Evolutionary conservation across 306 rosid genomes (phyloP).

Genomic region (Aeschynomene evenia): DNA sequence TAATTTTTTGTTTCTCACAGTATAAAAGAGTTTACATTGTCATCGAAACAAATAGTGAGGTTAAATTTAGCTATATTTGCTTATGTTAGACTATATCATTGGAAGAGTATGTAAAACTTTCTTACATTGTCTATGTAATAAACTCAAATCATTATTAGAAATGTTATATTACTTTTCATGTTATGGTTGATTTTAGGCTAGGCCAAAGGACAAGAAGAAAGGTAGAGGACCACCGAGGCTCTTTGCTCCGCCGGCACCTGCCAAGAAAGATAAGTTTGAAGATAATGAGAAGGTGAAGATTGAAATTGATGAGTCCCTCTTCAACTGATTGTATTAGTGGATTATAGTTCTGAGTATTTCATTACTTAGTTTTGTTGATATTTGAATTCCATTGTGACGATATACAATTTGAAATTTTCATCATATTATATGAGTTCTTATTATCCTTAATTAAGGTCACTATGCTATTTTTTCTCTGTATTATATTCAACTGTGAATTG

Average conservation of each 20-base stretch:
- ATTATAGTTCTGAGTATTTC: constrained; percentile 31
- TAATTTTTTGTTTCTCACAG: too few species aligned
- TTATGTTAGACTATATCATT: too few species aligned
- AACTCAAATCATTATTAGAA: too few species aligned
- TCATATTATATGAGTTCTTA: background rate
- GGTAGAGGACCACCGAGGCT: constrained; percentile 81
- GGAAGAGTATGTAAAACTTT: too few species aligned
- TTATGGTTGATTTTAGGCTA: constrained; percentile 44
- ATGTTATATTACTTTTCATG: background rate
- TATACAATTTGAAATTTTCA: constrained; percentile 13
- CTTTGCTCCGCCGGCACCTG: constrained; percentile 47
- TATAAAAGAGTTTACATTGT: too few species aligned
- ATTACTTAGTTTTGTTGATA: constrained; percentile 26
- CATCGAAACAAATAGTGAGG: too few species aligned
- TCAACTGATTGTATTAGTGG: constrained; percentile 25
- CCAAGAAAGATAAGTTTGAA: constrained; percentile 65
- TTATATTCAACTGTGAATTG: background rate
- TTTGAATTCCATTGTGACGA: constrained; percentile 18
- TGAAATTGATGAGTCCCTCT: constrained; percentile 66
- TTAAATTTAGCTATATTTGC: too few species aligned
- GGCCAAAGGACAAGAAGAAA: constrained; percentile 75
- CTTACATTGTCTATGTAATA: too few species aligned
- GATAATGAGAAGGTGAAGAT: constrained; percentile 60
- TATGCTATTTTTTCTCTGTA: background rate
- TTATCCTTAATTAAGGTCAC: background rate